Percentiles rank a stretch among this genome's conserved stretches.
Conservation (phyloP, 2,329 filamentous ascomycete genomes). For the Botrytis aclada region DNA sequence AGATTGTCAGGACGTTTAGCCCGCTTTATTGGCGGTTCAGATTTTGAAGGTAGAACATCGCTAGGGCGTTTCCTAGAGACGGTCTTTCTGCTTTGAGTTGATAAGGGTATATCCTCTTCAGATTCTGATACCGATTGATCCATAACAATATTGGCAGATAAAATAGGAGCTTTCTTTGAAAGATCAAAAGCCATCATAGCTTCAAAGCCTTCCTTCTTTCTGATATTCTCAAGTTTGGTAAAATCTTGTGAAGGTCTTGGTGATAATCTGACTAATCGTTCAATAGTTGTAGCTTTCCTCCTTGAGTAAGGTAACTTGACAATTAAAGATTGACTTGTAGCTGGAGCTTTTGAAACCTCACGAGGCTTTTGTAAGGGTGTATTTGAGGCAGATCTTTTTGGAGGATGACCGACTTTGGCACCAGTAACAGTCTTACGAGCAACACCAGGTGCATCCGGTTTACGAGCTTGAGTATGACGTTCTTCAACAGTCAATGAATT, state of each 20-base stretch:
- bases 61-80: conserved; percentile 31
- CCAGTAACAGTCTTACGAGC: conserved; percentile 35
- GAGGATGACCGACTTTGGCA: conserved; percentile 35
- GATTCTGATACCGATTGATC: conserved; percentile 21
- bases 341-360: background rate
- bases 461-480: conserved; percentile 36
- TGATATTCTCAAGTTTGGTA: conserved; percentile 21
- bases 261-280: conserved; percentile 31
- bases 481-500: conserved; percentile 33
- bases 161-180: background rate
- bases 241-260: conserved; percentile 23
- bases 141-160: background rate
- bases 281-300: conserved; percentile 29
- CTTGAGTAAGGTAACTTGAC: conserved; percentile 37
- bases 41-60: conserved; percentile 29
- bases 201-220: conserved; percentile 22
- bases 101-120: conserved; percentile 27
- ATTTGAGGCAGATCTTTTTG: conserved; percentile 31
- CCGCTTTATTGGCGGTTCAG: conserved; percentile 37
- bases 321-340: conserved; percentile 25
- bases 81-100: conserved; percentile 14
- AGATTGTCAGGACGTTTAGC: conserved; percentile 37
- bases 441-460: conserved; percentile 36
- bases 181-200: conserved; percentile 16
- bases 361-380: conserved; percentile 22